These are phyloP conservation scores for Petunia axillaris DNA, from an alignment of 257 asterid genomes.

Conservation along the genomic window DNA sequence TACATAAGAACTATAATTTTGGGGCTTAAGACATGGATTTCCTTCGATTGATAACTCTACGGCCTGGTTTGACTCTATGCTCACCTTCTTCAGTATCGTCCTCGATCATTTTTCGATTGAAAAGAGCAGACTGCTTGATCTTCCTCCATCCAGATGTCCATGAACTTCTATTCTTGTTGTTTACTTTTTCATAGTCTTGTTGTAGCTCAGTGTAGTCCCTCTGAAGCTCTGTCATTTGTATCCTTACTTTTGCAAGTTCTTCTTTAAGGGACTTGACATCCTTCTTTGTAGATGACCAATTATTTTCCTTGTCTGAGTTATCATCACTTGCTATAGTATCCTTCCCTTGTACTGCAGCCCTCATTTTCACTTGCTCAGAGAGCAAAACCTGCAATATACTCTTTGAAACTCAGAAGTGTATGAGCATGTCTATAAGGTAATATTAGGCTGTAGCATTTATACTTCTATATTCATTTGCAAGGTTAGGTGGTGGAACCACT, in stretches of 20 bases:
- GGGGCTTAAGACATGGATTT: slow-evolving; percentile 41
- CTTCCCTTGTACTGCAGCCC: slow-evolving; percentile 58
- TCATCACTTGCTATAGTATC: slow-evolving; percentile 46
- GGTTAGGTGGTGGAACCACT: not conserved
- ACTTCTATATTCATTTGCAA: not conserved
- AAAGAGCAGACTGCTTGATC: slow-evolving; percentile 55
- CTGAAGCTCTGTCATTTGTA: slow-evolving; percentile 60
- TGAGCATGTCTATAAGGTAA: not conserved
- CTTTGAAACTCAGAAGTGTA: slow-evolving; percentile 22
- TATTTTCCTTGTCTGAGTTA: slow-evolving; percentile 50
- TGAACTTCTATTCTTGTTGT: slow-evolving; percentile 42
- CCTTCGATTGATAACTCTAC: slow-evolving; percentile 40
- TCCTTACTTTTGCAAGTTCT: slow-evolving; percentile 65
- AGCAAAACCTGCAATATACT: slow-evolving; percentile 62
- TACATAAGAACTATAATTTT: not conserved
- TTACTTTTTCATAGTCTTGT: slow-evolving; percentile 53
- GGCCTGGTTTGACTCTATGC: slow-evolving; percentile 35
- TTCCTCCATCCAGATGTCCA: slow-evolving; percentile 73
- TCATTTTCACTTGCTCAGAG: slow-evolving; percentile 74
- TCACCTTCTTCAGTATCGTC: slow-evolving; percentile 52
- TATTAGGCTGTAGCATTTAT: not conserved
- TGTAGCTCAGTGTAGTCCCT: slow-evolving; percentile 62
- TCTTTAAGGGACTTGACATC: slow-evolving; percentile 63
- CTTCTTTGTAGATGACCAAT: slow-evolving; percentile 53
- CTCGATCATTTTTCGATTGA: slow-evolving; percentile 42